Evolutionary conservation across 148 eudicot species (phyloP).

Genomic region (Fallopia convolvulus): DNA sequence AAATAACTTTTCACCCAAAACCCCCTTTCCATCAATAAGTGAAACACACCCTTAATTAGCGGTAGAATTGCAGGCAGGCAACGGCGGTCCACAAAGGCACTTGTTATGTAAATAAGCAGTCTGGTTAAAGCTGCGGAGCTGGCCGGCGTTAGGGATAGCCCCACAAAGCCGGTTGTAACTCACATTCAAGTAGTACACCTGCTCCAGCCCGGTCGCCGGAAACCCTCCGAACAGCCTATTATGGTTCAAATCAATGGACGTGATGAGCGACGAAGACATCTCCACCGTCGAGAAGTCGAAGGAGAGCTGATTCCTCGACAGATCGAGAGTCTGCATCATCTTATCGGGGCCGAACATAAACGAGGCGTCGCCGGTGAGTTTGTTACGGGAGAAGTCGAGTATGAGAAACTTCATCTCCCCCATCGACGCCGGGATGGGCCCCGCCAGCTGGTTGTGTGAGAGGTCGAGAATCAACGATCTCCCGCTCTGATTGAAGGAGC

Average conservation of each 20-base stretch:
- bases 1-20: too few relatives aligned
- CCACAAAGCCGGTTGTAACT: constrained; percentile 54
- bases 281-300: constrained; percentile 29
- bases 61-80: constrained; percentile 18
- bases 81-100: constrained; percentile 58
- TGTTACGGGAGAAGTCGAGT: constrained; percentile 25
- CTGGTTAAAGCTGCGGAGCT: constrained; percentile 22
- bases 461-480: constrained; percentile 7
- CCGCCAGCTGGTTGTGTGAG: constrained; percentile 30
- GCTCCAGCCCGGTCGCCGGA: constrained; percentile 23
- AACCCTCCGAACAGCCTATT: constrained; percentile 41
- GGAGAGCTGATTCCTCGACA: constrained; percentile 31
- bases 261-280: constrained; percentile 20
- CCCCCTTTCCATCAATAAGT: too few relatives aligned
- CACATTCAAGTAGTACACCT: constrained; percentile 27
- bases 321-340: constrained; percentile 7
- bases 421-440: constrained; percentile 29
- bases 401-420: constrained; percentile 14
- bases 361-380: constrained; percentile 38
- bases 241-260: constrained; percentile 36
- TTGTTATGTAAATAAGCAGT: constrained; percentile 33
- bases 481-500: neutral
- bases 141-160: constrained; percentile 39
- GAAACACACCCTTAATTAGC: too few relatives aligned
- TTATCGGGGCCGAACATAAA: constrained; percentile 36